Percentiles rank a stretch among this genome's conserved stretches.
These are phyloP conservation scores for Sparassis latifolia DNA, from an alignment of 1,284 basidiomycete species.

Conservation along the genomic window DNA sequence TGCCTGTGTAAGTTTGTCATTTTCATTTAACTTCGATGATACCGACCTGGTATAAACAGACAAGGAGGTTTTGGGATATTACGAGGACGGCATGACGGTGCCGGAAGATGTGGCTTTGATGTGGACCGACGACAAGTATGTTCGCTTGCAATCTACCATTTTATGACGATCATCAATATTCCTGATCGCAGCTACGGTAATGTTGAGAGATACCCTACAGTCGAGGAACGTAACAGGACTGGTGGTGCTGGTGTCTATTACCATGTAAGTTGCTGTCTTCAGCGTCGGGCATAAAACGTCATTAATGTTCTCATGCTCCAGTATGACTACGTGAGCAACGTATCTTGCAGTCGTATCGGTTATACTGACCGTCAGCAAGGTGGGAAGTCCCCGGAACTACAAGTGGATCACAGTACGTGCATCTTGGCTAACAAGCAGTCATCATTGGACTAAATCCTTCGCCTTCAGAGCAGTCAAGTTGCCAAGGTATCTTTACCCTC, in stretches of 20 bases:
- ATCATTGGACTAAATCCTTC: neutral
- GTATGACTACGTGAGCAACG: slow-evolving; percentile 37
- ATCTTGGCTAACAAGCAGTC: neutral
- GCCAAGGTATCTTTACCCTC: slow-evolving; percentile 17
- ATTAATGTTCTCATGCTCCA: neutral
- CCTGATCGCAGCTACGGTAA: slow-evolving; percentile 44
- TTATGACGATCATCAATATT: neutral
- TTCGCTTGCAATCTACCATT: neutral
- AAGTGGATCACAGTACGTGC: slow-evolving; percentile 50
- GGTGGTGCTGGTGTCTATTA: slow-evolving; percentile 69
- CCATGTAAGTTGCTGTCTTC: slow-evolving; percentile 36
- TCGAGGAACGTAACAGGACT: slow-evolving; percentile 44
- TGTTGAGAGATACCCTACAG: slow-evolving; percentile 48
- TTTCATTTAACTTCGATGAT: neutral
- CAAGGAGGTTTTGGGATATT: slow-evolving; percentile 67
- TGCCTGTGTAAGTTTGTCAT: slow-evolving; percentile 41
- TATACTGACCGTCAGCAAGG: slow-evolving; percentile 23
- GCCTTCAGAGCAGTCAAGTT: slow-evolving; percentile 17
- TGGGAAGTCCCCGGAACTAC: slow-evolving; percentile 50
- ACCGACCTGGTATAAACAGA: slow-evolving; percentile 23
- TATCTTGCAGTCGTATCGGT: neutral
- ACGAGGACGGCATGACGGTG: slow-evolving; percentile 50
- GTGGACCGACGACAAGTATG: slow-evolving; percentile 59
- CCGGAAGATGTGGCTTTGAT: slow-evolving; percentile 51
- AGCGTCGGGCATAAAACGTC: no score